phyloP scores from a whole-genome alignment of 2,329 filamentous ascomycete genomes.

The Pseudopyricularia cyperi region DNA sequence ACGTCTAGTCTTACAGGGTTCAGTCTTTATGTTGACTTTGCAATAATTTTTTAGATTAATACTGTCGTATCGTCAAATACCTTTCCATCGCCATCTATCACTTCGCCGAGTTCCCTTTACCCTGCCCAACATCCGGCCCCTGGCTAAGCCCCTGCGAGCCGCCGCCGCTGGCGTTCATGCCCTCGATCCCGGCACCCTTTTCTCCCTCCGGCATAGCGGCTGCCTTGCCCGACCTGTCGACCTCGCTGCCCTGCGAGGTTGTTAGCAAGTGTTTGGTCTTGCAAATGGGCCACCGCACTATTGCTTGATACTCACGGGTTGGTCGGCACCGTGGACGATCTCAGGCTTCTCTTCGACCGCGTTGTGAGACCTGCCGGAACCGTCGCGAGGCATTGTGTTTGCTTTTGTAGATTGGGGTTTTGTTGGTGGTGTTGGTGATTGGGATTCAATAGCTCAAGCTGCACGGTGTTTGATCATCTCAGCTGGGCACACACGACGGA shows the following conservation, averaged over 20 bases:
- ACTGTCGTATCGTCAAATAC: too few species aligned
- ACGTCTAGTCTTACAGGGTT: not conserved
- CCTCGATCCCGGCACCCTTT: constrained; percentile 26
- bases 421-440: not conserved
- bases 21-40: not conserved
- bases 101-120: constrained; percentile 10
- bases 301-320: constrained; percentile 18
- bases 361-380: constrained; percentile 34
- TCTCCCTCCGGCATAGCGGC: constrained; percentile 32
- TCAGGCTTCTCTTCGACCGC: constrained; percentile 20
- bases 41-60: not conserved
- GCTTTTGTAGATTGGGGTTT: constrained; percentile 3
- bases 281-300: not conserved
- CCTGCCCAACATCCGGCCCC: constrained; percentile 27
- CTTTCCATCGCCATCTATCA: not conserved
- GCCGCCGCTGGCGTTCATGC: constrained; percentile 28
- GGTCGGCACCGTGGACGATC: constrained; percentile 30
- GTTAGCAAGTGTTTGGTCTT: not conserved
- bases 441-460: not conserved
- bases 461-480: not conserved
- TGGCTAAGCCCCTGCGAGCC: constrained; percentile 26
- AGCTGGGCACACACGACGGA: not conserved
- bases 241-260: constrained; percentile 14
- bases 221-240: constrained; percentile 34
- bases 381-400: constrained; percentile 34